Evolutionary conservation across 169 alveolate species (phyloP).

Genomic region (Cryptosporidium xiaoi): DNA sequence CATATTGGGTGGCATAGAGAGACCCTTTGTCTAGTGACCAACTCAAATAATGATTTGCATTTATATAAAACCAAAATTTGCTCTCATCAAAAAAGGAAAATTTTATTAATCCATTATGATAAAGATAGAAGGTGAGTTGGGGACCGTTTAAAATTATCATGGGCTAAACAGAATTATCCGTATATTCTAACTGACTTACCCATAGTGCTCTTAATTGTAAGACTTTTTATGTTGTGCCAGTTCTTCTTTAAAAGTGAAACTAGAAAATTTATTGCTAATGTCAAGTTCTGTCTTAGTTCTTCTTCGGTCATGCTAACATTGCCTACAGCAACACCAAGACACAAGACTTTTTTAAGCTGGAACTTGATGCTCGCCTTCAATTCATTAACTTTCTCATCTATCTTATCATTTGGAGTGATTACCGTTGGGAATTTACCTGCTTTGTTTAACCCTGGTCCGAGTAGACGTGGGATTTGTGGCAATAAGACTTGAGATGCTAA

Average conservation of each 20-base stretch:
- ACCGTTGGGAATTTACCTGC: constrained; percentile 99
- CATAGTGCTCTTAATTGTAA: constrained; percentile 98
- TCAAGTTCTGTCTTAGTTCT: constrained; percentile 96
- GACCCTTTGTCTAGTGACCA: too few species aligned
- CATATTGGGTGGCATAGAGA: too few species aligned
- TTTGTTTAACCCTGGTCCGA: constrained; percentile 99
- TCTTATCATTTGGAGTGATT: constrained; percentile 95
- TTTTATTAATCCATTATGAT: too few species aligned
- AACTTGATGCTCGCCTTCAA: constrained; percentile 92
- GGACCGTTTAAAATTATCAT: constrained; percentile 1
- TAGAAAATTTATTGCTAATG: constrained; percentile 97
- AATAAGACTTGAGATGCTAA: constrained; percentile 98
- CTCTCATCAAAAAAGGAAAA: too few species aligned
- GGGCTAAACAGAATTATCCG: constrained; percentile 83
- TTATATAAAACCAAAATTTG: too few species aligned
- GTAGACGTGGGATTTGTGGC: constrained; percentile 98
- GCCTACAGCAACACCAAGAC: constrained; percentile 99
- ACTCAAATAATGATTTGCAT: too few species aligned
- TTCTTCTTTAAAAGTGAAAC: constrained; percentile 98
- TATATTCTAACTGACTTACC: constrained; percentile 97
- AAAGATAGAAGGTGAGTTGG: not conserved
- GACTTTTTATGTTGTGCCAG: constrained; percentile 98
- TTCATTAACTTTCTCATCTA: constrained; percentile 96
- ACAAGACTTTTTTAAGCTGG: constrained; percentile 93
- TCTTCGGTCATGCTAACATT: constrained; percentile 97